A percentile compares a stretch with the other conserved stretches of the same genome.
Evolutionary conservation across 2,329 filamentous ascomycete species (phyloP).

Genomic region (Aspergillus transmontanensis): DNA sequence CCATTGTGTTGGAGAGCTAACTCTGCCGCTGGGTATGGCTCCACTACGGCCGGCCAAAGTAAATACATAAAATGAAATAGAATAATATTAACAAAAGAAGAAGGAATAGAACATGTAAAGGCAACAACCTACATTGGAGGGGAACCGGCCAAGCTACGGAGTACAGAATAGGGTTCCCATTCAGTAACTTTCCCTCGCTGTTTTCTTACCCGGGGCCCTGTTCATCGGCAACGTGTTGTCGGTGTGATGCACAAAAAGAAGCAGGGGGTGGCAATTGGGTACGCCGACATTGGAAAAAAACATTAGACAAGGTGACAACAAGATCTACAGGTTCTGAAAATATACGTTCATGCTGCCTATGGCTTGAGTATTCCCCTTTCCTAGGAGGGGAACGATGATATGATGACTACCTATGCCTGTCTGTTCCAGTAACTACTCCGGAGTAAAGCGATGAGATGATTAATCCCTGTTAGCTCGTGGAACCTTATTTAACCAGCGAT

Average conservation of each 20-base stretch:
- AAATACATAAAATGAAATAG: neutral
- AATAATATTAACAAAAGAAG: too few relatives aligned
- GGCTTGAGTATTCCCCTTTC: too few relatives aligned
- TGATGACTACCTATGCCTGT: neutral
- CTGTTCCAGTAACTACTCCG: neutral
- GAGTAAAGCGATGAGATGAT: neutral
- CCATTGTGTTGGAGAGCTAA: neutral
- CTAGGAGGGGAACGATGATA: neutral
- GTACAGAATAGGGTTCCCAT: neutral
- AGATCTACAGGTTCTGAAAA: too few relatives aligned
- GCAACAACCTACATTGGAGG: too few relatives aligned
- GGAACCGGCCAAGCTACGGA: neutral
- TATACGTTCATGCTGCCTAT: too few relatives aligned
- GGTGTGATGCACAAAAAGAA: neutral
- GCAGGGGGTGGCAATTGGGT: neutral
- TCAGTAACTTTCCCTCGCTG: neutral
- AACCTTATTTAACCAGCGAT: conserved; percentile 15
- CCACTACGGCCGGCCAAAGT: neutral
- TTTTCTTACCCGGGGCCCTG: neutral
- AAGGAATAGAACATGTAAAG: too few relatives aligned
- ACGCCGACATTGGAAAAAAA: neutral
- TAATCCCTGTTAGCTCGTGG: conserved; percentile 15
- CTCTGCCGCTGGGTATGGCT: neutral
- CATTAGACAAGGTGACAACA: neutral
- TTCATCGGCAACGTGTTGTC: neutral